A percentile compares a stretch with the other conserved stretches of the same genome.
Evolutionary conservation across 1,284 basidiomycete species (phyloP).

Genomic region (Moniliella sp.): DNA sequence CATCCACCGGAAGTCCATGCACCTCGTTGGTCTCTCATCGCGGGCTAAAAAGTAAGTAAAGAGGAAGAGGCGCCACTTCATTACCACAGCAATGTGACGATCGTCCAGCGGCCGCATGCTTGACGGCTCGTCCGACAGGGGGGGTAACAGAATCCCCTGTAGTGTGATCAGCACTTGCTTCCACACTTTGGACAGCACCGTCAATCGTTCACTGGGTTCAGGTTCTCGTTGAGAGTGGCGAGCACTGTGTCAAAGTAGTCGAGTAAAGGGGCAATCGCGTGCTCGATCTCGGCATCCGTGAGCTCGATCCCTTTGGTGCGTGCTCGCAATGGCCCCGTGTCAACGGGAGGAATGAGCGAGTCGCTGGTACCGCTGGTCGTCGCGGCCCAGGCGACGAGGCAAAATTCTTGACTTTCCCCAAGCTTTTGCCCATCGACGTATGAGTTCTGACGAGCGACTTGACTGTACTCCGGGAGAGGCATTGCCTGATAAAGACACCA

Average conservation of each 20-base stretch:
- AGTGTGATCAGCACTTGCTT: constrained; percentile 78
- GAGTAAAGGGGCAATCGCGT: constrained; percentile 71
- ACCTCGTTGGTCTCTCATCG: constrained; percentile 54
- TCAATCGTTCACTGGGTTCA: constrained; percentile 52
- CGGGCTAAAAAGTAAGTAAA: constrained; percentile 84
- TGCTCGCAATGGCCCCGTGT: constrained; percentile 8
- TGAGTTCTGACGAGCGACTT: constrained; percentile 26
- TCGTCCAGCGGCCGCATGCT: constrained; percentile 74
- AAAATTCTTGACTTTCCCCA: constrained; percentile 28
- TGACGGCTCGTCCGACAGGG: constrained; percentile 65
- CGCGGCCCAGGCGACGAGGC: constrained; percentile 21
- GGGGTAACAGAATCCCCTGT: constrained; percentile 72
- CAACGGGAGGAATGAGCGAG: constrained; percentile 22
- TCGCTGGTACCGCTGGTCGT: constrained; percentile 12
- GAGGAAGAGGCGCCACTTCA: constrained; percentile 73
- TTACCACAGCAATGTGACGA: constrained; percentile 88
- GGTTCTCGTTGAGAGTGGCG: constrained; percentile 66
- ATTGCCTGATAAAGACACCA: constrained; percentile 61
- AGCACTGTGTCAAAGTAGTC: constrained; percentile 92
- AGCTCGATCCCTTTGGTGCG: constrained; percentile 43
- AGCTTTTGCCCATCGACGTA: constrained; percentile 26
- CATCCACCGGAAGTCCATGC: constrained; percentile 49
- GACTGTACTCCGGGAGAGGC: constrained; percentile 55
- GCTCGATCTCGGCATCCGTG: constrained; percentile 80
- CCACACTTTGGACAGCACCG: constrained; percentile 83